Evolutionary conservation across 441 rosid species (phyloP).

Genomic region (Pelargonium myrrhifolium): DNA sequence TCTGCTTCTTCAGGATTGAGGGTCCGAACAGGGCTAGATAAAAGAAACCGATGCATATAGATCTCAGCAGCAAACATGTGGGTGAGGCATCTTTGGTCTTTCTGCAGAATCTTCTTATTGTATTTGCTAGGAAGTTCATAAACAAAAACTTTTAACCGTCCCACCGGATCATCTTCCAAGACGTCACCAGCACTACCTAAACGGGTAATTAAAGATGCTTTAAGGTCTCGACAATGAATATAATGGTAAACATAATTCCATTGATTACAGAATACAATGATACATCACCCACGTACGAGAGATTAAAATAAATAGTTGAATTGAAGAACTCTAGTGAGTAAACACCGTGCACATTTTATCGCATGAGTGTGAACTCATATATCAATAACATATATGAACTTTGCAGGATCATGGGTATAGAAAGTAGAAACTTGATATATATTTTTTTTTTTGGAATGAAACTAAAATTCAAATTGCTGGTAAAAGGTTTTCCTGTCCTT

Average conservation of each 20-base stretch:
- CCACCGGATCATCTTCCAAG: constrained; percentile 69
- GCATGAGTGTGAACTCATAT: neutral
- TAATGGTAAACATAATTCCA: neutral
- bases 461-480: too few species aligned
- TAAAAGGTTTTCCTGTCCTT: neutral
- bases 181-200: constrained; percentile 81
- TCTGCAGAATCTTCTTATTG: constrained; percentile 67
- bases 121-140: constrained; percentile 75
- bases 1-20: constrained; percentile 77
- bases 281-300: neutral
- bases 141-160: constrained; percentile 69
- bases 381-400: neutral
- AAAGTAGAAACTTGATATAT: neutral
- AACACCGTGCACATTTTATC: neutral
- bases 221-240: neutral
- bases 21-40: constrained; percentile 69
- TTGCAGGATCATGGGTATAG: neutral
- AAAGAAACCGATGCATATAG: constrained; percentile 64
- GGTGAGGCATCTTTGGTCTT: constrained; percentile 59
- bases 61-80: constrained; percentile 85
- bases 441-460: neutral
- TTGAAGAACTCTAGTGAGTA: neutral
- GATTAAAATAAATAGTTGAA: neutral
- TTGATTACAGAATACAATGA: neutral
- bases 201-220: neutral